Conservation (phyloP, 768 basidiomycete genomes). For the Podaxis sp. region DNA sequence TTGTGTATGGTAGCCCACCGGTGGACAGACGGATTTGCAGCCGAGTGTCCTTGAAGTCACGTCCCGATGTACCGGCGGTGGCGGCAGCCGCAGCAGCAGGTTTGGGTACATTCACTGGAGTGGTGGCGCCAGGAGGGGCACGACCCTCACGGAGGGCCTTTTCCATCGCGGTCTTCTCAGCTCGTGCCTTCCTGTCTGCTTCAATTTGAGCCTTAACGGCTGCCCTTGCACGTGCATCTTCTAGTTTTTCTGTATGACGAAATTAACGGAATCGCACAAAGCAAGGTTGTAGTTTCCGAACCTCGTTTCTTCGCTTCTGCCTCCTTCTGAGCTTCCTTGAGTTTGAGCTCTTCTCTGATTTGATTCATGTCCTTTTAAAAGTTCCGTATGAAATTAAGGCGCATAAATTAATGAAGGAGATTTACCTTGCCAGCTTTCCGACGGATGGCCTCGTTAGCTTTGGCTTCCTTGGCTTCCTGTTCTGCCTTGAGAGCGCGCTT, state of each 20-base stretch:
- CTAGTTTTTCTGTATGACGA: slow-evolving; percentile 71
- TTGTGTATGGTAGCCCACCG: slow-evolving; percentile 80
- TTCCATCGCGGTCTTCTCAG: slow-evolving; percentile 85
- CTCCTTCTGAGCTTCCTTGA: slow-evolving; percentile 82
- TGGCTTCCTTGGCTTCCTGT: slow-evolving; percentile 71
- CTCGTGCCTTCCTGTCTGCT: slow-evolving; percentile 76
- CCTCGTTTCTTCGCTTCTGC: slow-evolving; percentile 80
- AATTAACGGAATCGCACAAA: neutral
- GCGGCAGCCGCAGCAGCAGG: slow-evolving; percentile 33
- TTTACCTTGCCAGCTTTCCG: slow-evolving; percentile 82
- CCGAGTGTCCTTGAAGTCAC: slow-evolving; percentile 84
- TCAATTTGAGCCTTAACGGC: slow-evolving; percentile 94
- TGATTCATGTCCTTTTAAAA: slow-evolving; percentile 60
- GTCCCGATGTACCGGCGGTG: slow-evolving; percentile 50
- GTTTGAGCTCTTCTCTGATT: slow-evolving; percentile 72
- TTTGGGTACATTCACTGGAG: slow-evolving; percentile 29
- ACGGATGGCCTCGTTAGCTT: slow-evolving; percentile 74
- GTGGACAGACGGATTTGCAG: slow-evolving; percentile 86
- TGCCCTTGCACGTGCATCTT: slow-evolving; percentile 82
- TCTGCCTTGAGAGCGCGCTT: slow-evolving; percentile 76
- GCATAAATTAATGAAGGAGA: neutral
- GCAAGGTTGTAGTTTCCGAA: slow-evolving; percentile 26
- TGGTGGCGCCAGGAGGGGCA: slow-evolving; percentile 26
- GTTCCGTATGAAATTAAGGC: neutral
- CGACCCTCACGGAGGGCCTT: slow-evolving; percentile 88